Evolutionary conservation across 192 early-diverging fungal species (phyloP).

Genomic region (Thamnidium elegans): DNA sequence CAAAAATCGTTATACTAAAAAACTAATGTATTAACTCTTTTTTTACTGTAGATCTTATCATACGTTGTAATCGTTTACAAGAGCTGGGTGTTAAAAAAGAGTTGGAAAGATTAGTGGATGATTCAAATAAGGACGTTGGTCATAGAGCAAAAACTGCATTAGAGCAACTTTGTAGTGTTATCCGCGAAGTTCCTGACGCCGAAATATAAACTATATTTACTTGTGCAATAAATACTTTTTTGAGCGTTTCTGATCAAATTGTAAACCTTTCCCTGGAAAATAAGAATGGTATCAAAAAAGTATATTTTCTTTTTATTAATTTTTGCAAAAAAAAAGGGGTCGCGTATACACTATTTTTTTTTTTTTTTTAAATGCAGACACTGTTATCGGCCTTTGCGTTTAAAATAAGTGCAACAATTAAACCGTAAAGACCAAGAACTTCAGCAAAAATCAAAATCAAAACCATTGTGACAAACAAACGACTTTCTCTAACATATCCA

Average conservation of each 20-base stretch:
- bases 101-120: constrained; percentile 53
- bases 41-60: constrained; percentile 29
- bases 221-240: not conserved
- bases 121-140: constrained; percentile 64
- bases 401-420: constrained; percentile 83
- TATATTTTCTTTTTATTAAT: not conserved
- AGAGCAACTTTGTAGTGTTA: constrained; percentile 41
- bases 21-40: not conserved
- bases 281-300: not conserved
- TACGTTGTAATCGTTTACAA: constrained; percentile 48
- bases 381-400: constrained; percentile 67
- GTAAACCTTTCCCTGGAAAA: too few species aligned
- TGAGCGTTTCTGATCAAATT: too few species aligned
- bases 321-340: not conserved
- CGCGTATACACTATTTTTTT: not conserved
- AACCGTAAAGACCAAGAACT: constrained; percentile 82
- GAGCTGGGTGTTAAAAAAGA: constrained; percentile 57
- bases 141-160: constrained; percentile 70
- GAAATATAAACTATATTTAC: constrained; percentile 2
- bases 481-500: constrained; percentile 74
- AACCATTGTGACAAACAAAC: constrained; percentile 82
- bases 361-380: constrained; percentile 3
- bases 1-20: too few species aligned
- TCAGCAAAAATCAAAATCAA: constrained; percentile 89
- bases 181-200: not conserved